Evolutionary conservation across 352 stramenopile species (phyloP), one percentile per base, ranked within the genome.

Genomic region (Pseudoperonospora humuli): DNA sequence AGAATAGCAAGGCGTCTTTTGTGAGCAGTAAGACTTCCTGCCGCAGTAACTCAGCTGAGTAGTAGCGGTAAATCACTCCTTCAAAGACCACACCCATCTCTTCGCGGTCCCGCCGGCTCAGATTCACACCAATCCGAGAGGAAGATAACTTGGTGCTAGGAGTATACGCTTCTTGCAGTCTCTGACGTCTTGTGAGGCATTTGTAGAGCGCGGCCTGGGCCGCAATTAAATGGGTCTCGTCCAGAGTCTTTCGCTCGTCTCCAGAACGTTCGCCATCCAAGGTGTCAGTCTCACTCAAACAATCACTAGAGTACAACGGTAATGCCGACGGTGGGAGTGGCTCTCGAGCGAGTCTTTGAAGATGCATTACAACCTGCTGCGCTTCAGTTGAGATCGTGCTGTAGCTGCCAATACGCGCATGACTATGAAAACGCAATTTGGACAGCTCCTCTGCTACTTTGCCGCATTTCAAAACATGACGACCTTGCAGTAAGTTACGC

Each of bases 21-120:
- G 80, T 86, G n/a, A 86, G 55, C 33, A 87, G 47, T 9, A 93
- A 38, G 11, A 86, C 75, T 26, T 93, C 80, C 43, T 93, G 80
- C 9, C 80, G 67, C n/a, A 85, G 39, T 1, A 88, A 28, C 11
- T 67, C 54, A 19, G 68, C 58, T 1, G 73, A 49, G 24, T 77
- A 76, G 34, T 81, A 90, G 20, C 77, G 77, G 32, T 87, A 86
- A 18, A 85, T 60, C 7, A 90, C 75, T 15, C 77, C 73, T 55
- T 87, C 75, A 21, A 71, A 82, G 6, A 64, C 59, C 0, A 85
- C 71, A 11, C 58, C 50, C 25, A 84, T 58, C 5, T 73, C 65
- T 29, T 81, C 53, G 4, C 71, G 71, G 31, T 89, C 75, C 7
- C 66, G 63, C 15, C 73, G 69, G 31, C 63, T 78, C 13, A 87